These are phyloP conservation scores for Aspergillus homomorphus DNA, from an alignment of 495 filamentous ascomycete genomes.

Conservation along the genomic window DNA sequence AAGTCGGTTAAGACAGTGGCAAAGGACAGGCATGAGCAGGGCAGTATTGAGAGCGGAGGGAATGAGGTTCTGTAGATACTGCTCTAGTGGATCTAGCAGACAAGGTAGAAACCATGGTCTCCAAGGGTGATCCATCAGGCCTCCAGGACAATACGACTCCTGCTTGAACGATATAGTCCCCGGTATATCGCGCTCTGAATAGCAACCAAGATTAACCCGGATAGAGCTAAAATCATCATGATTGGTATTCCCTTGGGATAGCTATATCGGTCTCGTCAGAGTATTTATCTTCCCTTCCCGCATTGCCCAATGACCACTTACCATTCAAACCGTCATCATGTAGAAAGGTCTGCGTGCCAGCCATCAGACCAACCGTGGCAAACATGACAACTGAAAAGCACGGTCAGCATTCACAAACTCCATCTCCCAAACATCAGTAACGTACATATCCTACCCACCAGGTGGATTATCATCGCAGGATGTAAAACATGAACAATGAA, in stretches of 20 bases:
- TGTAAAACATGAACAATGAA: neutral
- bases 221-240: slow-evolving; percentile 22
- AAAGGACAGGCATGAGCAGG: too few relatives aligned
- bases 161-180: neutral
- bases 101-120: too few relatives aligned
- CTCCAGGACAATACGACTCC: neutral
- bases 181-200: neutral
- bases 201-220: slow-evolving; percentile 14
- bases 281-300: neutral
- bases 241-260: slow-evolving; percentile 24
- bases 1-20: neutral
- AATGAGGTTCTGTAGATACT: too few relatives aligned
- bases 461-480: slow-evolving; percentile 1
- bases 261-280: neutral
- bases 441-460: slow-evolving; percentile 28
- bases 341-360: slow-evolving; percentile 32
- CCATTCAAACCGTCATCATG: slow-evolving; percentile 15
- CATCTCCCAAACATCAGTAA: neutral
- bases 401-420: slow-evolving; percentile 7
- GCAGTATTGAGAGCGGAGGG: too few relatives aligned
- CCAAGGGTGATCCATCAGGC: too few relatives aligned
- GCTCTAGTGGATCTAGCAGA: too few relatives aligned
- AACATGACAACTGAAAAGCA: slow-evolving; percentile 27
- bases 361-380: slow-evolving; percentile 31
- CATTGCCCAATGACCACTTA: neutral